A percentile compares a stretch with the other conserved stretches of the same genome.
Conservation (phyloP, 192 early-diverging fungal genomes). For the Umbelopsis sp. region DNA sequence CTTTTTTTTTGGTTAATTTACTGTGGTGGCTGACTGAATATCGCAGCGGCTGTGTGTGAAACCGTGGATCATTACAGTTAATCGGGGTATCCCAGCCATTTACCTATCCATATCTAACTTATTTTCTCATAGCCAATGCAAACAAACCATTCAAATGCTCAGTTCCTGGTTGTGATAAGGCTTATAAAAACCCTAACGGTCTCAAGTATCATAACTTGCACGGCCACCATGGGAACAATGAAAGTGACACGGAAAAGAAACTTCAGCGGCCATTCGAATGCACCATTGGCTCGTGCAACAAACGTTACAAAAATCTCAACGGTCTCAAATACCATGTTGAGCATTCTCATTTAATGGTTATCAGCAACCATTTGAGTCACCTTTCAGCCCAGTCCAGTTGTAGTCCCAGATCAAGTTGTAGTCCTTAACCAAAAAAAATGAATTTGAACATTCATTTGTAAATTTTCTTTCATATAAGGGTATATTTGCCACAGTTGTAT, state of each 20-base stretch:
- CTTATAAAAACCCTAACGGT: constrained; percentile 98
- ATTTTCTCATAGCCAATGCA: constrained; percentile 1
- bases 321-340: constrained; percentile 93
- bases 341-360: constrained; percentile 65
- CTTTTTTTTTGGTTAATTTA: neutral
- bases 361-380: constrained; percentile 3
- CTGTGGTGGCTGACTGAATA: no score
- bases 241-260: constrained; percentile 54
- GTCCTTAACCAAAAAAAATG: neutral
- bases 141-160: constrained; percentile 89
- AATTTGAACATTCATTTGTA: no score
- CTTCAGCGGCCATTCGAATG: constrained; percentile 71
- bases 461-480: no score
- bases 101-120: neutral
- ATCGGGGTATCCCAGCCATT: no score
- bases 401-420: neutral
- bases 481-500: no score
- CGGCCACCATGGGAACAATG: constrained; percentile 63
- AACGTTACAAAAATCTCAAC: constrained; percentile 93
- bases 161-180: constrained; percentile 83
- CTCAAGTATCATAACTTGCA: constrained; percentile 97
- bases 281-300: constrained; percentile 74
- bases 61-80: no score
- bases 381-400: neutral
- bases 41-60: no score